Percentiles rank a stretch among this genome's conserved stretches.
phyloP scores from a whole-genome alignment of 2,329 filamentous ascomycete species.

The Macrophomina pseudophaseolina region DNA sequence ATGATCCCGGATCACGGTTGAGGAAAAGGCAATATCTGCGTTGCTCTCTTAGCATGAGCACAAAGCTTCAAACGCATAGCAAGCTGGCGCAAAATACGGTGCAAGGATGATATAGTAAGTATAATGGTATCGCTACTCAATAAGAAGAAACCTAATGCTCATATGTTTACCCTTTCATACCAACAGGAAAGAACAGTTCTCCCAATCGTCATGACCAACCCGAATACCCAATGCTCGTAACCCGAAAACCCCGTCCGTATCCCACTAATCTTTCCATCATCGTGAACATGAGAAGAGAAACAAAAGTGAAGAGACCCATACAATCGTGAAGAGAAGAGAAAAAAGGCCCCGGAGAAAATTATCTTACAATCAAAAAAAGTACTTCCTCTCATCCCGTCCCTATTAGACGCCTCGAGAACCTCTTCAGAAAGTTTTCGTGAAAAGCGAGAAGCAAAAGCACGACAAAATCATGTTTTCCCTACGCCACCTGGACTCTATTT shows the following conservation, averaged over 20 bases:
- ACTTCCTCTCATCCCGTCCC: too few species aligned
- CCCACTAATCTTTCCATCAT: not conserved
- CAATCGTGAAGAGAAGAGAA: not conserved
- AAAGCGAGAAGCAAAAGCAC: too few species aligned
- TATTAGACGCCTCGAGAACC: too few species aligned
- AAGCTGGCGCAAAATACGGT: not conserved
- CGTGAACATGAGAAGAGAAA: not conserved
- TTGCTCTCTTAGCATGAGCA: too few species aligned
- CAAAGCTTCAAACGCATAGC: too few species aligned
- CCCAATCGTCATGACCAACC: not conserved
- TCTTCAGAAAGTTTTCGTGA: too few species aligned
- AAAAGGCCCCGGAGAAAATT: not conserved
- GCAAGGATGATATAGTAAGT: not conserved
- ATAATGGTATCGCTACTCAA: not conserved
- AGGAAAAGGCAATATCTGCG: too few species aligned
- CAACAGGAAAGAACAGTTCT: not conserved
- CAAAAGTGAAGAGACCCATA: not conserved
- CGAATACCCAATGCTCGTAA: not conserved
- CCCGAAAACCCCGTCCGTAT: not conserved
- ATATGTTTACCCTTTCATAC: not conserved
- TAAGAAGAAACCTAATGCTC: not conserved
- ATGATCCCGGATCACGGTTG: too few species aligned
- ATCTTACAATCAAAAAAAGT: constrained; percentile 12
- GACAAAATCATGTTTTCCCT: not conserved
- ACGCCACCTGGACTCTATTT: too few species aligned